A percentile compares a stretch with the other conserved stretches of the same genome.
Conservation (phyloP, 176 grass and related monocot genomes). For the Carex pumila region DNA sequence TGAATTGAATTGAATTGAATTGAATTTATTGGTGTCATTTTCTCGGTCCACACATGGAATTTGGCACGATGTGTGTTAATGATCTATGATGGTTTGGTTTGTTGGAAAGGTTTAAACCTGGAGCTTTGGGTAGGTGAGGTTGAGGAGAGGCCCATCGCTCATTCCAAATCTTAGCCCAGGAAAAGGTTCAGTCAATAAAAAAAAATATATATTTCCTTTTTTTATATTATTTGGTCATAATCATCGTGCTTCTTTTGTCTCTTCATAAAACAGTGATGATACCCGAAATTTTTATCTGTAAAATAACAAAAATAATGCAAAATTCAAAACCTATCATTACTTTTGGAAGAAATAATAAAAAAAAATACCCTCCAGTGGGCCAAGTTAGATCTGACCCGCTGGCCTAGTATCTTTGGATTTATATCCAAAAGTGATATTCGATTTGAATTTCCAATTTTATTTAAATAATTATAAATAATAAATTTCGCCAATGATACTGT, state of each 20-base stretch:
- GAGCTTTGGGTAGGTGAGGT: background rate
- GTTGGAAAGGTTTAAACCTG: background rate
- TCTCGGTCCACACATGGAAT: background rate
- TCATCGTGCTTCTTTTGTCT: background rate
- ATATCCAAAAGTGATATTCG: no score
- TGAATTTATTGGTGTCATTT: background rate
- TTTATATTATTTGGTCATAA: background rate
- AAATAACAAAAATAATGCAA: no score
- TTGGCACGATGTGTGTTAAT: constrained; percentile 2
- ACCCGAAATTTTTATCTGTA: no score
- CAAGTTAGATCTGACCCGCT: no score
- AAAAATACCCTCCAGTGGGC: no score
- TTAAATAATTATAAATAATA: no score
- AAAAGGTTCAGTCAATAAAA: background rate
- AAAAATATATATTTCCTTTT: background rate
- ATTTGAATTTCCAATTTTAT: no score
- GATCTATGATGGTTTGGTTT: background rate
- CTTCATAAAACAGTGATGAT: background rate
- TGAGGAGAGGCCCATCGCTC: background rate
- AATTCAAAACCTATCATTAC: no score
- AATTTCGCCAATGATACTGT: no score
- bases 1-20: constrained; percentile 11
- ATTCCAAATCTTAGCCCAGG: background rate
- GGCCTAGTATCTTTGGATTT: no score
- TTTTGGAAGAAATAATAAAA: no score